Conservation (phyloP, 73 alveolate genomes). For the Paramecium primaurelia region DNA sequence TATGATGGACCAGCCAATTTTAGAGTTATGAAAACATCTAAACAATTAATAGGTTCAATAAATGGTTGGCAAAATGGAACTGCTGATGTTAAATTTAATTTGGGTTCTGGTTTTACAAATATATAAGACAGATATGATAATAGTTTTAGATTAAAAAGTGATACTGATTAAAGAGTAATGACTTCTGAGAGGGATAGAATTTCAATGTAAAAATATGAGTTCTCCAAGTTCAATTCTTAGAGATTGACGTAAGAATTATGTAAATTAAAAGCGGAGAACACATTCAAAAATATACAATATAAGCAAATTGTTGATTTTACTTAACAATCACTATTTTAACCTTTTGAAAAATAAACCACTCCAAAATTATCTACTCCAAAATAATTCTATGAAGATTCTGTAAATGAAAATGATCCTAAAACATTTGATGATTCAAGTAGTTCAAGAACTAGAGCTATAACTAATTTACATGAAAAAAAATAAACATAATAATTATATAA, state of each 20-base stretch:
- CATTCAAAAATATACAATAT: neutral
- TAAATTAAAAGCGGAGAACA: neutral
- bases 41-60: neutral
- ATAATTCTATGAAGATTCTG: neutral
- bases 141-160: neutral
- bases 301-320: neutral
- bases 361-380: neutral
- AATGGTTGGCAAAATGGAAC: constrained; percentile 7
- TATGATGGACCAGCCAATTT: neutral
- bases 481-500: neutral
- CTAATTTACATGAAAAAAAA: neutral
- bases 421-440: neutral
- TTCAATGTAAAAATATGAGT: neutral
- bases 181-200: neutral
- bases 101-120: constrained; percentile 2
- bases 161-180: neutral
- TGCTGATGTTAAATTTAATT: neutral
- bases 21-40: neutral
- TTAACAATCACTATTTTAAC: neutral
- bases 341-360: neutral
- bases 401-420: neutral
- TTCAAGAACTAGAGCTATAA: neutral
- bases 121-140: neutral
- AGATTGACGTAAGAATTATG: constrained; percentile 12
- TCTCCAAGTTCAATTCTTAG: neutral